A percentile compares a stretch with the other conserved stretches of the same genome.
Evolutionary conservation across 192 early-diverging fungal genomes (phyloP).

Genomic region (Coemansia sp.): DNA sequence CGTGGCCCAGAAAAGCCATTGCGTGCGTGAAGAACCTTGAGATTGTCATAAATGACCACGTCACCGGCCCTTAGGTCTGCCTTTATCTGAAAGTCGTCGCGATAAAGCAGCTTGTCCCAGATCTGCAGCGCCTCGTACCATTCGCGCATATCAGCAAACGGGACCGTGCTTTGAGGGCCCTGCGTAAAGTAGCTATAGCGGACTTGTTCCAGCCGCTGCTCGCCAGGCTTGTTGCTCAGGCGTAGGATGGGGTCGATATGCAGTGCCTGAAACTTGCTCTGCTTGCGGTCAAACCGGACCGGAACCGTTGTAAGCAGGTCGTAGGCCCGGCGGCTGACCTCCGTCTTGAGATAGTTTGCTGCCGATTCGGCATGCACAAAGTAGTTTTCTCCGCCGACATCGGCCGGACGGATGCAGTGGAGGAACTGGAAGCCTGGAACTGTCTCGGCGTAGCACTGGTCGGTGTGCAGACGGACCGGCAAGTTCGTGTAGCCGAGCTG

Average conservation of each 20-base stretch:
- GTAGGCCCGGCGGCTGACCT: conserved; percentile 47
- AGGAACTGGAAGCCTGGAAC: conserved; percentile 54
- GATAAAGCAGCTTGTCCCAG: conserved; percentile 51
- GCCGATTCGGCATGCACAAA: conserved; percentile 54
- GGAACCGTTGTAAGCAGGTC: conserved; percentile 51
- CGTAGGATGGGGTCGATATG: conserved; percentile 41
- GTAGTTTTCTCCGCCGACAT: conserved; percentile 51
- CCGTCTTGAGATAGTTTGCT: conserved; percentile 53
- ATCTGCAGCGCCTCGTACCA: conserved; percentile 51
- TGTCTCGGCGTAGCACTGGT: conserved; percentile 41
- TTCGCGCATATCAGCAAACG: conserved; percentile 47
- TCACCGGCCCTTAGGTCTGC: conserved; percentile 42
- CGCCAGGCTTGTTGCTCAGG: conserved; percentile 26
- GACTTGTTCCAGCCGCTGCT: conserved; percentile 37
- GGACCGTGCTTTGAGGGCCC: conserved; percentile 38
- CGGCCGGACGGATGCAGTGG: conserved; percentile 53
- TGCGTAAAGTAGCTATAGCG: conserved; percentile 55
- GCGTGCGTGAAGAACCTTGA: conserved; percentile 52
- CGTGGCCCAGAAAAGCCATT: conserved; percentile 50
- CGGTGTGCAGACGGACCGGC: conserved; percentile 47
- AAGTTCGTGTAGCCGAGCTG: conserved; percentile 55
- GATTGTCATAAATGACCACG: conserved; percentile 53
- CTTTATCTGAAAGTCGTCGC: conserved; percentile 51
- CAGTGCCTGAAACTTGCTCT: conserved; percentile 48
- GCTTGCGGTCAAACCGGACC: conserved; percentile 50